Evolutionary conservation across 129 eudicot genomes (phyloP), one percentile per base, ranked within the genome.

Genomic region (Sambucus nigra): DNA sequence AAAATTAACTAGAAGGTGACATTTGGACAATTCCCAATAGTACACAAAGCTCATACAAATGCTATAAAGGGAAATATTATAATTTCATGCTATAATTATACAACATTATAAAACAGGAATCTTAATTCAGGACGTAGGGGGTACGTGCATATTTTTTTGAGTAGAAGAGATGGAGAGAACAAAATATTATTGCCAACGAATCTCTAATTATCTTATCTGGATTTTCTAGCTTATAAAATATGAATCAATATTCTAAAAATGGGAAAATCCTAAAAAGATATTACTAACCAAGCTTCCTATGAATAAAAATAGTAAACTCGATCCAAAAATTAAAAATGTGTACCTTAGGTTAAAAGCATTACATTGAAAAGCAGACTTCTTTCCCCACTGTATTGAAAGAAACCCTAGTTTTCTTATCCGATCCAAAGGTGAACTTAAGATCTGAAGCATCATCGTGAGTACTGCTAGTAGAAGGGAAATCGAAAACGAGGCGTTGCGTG

Each of bases 381-480:
- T 59, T 69, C 19, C 63, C 85, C 2, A 84, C 44, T 14, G 74
- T 73, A 15, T 72, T 60, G 39, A 89, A 89, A 56, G 82, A 81
- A 19, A 89, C 65, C 72, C 84, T 59, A 21, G 67, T 57, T 45
- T 73, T 70, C 66, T 69, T 73, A 40, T 74, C 86, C 9, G 94
- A 78, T 62, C 95, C 94, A 74, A 89, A 89, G 33, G 61, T 79
- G 63, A 76, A 89, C 73, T 76, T 89, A 24, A 80, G 64, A 69
- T 77, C 88, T 51, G 76, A 68, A 52, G 71, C 72, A 25, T 60
- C 85, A n/a, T 17, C 28, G 0, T 71, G 66, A 56, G 75, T 66
- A 45, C 28, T 71, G 68, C 87, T 80, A 5, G 80, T 73, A 22
- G 94, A 84, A 47, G 87, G 97, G 53, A 80, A 79, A 9, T 88